Evolutionary conservation across 805 yeast species (phyloP).

Genomic region (Lipomyces lipofer): DNA sequence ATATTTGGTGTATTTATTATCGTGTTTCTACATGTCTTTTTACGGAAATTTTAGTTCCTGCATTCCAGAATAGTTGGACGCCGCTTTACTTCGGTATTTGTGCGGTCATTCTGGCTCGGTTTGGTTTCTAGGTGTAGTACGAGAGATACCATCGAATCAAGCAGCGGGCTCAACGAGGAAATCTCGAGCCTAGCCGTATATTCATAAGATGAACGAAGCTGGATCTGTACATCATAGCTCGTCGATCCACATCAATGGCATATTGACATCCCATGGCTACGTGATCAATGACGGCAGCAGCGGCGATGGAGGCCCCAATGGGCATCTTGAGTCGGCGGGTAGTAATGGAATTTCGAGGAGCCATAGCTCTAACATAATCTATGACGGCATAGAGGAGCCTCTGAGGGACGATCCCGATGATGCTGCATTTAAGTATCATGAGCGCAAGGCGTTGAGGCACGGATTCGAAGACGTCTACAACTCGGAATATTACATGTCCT

Average conservation of each 20-base stretch:
- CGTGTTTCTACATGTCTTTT: no score
- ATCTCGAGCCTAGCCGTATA: no score
- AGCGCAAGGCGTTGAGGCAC: constrained; percentile 44
- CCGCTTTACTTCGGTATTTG: no score
- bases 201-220: constrained; percentile 1
- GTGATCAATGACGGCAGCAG: constrained; percentile 13
- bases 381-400: constrained; percentile 18
- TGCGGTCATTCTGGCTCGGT: no score
- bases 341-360: constrained; percentile 10
- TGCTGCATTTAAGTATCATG: constrained; percentile 32
- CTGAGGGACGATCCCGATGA: constrained; percentile 27
- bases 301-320: constrained; percentile 1
- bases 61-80: no score
- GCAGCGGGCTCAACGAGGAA: no score
- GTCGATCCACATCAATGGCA: constrained; percentile 26
- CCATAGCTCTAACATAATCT: constrained; percentile 2
- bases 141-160: no score
- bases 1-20: no score
- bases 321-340: background rate
- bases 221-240: constrained; percentile 8
- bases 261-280: constrained; percentile 27
- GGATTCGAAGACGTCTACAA: constrained; percentile 61
- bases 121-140: no score
- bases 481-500: constrained; percentile 50
- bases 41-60: no score